These are phyloP conservation scores for Arthrobotrys iridis DNA, from an alignment of 2,329 filamentous ascomycete genomes.

Conservation along the genomic window DNA sequence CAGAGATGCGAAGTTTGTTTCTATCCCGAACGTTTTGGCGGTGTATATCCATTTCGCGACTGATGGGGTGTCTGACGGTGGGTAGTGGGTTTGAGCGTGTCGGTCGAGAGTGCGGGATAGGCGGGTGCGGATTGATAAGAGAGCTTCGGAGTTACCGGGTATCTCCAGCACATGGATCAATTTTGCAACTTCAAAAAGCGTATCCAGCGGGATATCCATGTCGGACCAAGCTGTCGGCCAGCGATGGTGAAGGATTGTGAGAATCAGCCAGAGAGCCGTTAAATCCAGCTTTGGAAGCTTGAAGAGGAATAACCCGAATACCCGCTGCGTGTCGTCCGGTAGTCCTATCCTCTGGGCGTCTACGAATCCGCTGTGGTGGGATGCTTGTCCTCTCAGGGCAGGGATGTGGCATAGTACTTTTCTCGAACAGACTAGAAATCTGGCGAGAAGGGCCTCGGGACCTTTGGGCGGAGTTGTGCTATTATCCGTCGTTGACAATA, in stretches of 20 bases:
- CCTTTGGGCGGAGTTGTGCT: neutral
- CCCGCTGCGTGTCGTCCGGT: neutral
- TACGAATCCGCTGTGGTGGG: neutral
- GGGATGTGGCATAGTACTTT: slow-evolving; percentile 14
- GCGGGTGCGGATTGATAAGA: neutral
- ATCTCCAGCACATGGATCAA: neutral
- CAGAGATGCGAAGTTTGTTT: slow-evolving; percentile 18
- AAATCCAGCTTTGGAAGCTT: slow-evolving; percentile 5
- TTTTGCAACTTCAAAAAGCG: slow-evolving; percentile 7
- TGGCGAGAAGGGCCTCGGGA: neutral
- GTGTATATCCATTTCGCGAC: slow-evolving; percentile 32
- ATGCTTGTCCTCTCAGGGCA: neutral
- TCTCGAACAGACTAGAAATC: slow-evolving; percentile 28
- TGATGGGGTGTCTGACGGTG: neutral
- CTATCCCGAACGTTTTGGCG: slow-evolving; percentile 8
- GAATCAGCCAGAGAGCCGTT: slow-evolving; percentile 15
- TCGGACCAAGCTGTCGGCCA: slow-evolving; percentile 8
- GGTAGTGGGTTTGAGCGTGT: neutral
- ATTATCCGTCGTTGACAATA: slow-evolving; percentile 6
- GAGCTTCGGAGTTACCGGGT: neutral
- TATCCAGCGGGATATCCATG: slow-evolving; percentile 23
- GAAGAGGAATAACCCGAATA: slow-evolving; percentile 19
- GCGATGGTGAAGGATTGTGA: slow-evolving; percentile 27
- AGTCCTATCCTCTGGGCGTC: slow-evolving; percentile 1
- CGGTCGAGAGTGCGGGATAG: slow-evolving; percentile 10